Conservation (phyloP, 106 monocot species). For the Cymbidium sinense region DNA sequence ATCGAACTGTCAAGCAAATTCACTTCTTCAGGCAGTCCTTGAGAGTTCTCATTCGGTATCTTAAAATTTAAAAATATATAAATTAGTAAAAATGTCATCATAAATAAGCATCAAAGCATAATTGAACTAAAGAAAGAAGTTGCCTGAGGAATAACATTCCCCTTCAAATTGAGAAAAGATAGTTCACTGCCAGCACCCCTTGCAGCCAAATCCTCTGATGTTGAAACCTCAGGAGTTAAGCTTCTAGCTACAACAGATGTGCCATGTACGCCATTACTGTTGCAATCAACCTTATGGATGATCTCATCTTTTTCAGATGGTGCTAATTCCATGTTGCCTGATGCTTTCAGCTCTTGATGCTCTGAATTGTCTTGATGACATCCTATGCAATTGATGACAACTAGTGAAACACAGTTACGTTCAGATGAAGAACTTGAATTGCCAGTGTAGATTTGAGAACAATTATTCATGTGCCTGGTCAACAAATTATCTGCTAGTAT, state of each 20-base stretch:
- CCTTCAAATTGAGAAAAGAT: slow-evolving; percentile 30
- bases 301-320: slow-evolving; percentile 9
- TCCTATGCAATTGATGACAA: slow-evolving; percentile 29
- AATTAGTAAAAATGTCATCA: neutral
- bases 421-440: slow-evolving; percentile 29
- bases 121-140: neutral
- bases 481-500: slow-evolving; percentile 1
- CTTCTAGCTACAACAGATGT: slow-evolving; percentile 46
- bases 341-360: slow-evolving; percentile 6
- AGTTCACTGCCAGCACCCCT: slow-evolving; percentile 27
- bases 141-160: slow-evolving; percentile 36
- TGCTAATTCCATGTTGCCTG: slow-evolving; percentile 1
- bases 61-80: neutral
- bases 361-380: slow-evolving; percentile 17
- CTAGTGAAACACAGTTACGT: slow-evolving; percentile 40
- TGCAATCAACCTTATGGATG: slow-evolving; percentile 8
- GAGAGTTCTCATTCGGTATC: slow-evolving; percentile 20
- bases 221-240: slow-evolving; percentile 58
- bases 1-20: neutral
- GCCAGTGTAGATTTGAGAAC: slow-evolving; percentile 7
- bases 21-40: slow-evolving; percentile 10
- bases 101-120: neutral
- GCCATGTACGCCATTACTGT: slow-evolving; percentile 12
- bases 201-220: slow-evolving; percentile 26
- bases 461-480: neutral